Conservation (phyloP, 495 filamentous ascomycete genomes). For the Venustampulla echinocandica region DNA sequence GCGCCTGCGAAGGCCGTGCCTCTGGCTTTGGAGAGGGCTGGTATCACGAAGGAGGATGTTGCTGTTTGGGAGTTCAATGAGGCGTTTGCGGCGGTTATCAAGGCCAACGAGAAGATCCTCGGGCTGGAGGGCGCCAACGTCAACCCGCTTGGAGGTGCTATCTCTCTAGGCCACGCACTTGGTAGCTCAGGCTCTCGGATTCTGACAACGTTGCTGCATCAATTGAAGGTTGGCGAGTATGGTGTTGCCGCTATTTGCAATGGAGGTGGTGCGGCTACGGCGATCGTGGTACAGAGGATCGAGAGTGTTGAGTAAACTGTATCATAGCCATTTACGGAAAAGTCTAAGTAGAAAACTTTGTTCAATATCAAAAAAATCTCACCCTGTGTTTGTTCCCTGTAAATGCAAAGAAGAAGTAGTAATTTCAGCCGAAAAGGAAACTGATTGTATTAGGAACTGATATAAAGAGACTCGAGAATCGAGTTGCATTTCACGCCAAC, state of each 20-base stretch:
- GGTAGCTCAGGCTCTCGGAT: conserved; percentile 93
- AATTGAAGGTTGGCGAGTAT: conserved; percentile 84
- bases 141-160: conserved; percentile 85
- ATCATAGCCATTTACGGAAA: background rate
- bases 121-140: conserved; percentile 68
- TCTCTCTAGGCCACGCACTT: conserved; percentile 87
- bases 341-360: background rate
- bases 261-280: conserved; percentile 84
- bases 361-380: background rate
- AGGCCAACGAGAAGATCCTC: conserved; percentile 88
- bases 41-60: conserved; percentile 81
- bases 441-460: no score
- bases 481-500: no score
- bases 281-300: conserved; percentile 84
- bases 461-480: no score
- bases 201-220: conserved; percentile 80
- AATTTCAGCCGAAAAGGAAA: no score
- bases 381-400: background rate
- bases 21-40: conserved; percentile 78
- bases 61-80: conserved; percentile 98
- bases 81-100: conserved; percentile 92
- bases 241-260: conserved; percentile 96
- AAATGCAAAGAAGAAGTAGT: background rate
- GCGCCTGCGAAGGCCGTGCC: conserved; percentile 90
- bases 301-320: conserved; percentile 46